Percentiles rank a stretch among this genome's conserved stretches.
phyloP scores from a whole-genome alignment of 208 protist species.

The Leptomonas pyrrhocoris region DNA sequence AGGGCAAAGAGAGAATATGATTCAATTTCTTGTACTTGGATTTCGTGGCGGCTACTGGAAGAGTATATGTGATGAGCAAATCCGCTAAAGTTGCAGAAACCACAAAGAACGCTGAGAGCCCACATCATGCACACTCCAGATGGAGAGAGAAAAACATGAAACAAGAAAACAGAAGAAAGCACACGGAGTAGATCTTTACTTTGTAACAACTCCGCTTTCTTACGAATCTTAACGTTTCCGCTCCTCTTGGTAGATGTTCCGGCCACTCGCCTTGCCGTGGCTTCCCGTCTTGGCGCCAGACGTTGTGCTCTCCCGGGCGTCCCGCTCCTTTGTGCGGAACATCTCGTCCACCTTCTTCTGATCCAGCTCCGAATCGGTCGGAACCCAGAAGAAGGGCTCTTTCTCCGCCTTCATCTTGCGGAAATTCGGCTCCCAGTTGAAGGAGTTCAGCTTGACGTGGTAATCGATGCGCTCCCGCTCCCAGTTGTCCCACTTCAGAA shows the following conservation, averaged over 20 bases:
- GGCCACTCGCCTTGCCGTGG: constrained; percentile 63
- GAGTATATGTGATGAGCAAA: constrained; percentile 1
- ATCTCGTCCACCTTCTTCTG: constrained; percentile 90
- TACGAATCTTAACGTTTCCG: constrained; percentile 21
- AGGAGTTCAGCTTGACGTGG: constrained; percentile 87
- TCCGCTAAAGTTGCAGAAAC: background rate
- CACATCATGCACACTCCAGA: no score
- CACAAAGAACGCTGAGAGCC: background rate
- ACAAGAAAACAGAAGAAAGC: background rate
- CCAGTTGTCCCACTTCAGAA: constrained; percentile 93
- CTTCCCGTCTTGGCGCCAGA: constrained; percentile 76
- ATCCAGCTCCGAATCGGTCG: constrained; percentile 79
- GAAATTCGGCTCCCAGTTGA: constrained; percentile 90
- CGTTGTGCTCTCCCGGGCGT: constrained; percentile 51
- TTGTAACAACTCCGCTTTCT: background rate
- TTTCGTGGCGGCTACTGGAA: background rate
- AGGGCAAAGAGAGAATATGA: no score
- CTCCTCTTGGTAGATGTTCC: constrained; percentile 71
- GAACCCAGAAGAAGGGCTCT: constrained; percentile 92
- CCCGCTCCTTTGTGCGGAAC: constrained; percentile 79
- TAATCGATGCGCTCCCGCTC: constrained; percentile 91
- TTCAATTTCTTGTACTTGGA: background rate
- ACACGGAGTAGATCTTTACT: background rate
- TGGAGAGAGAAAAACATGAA: no score
- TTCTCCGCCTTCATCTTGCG: constrained; percentile 89